Conservation (phyloP, 1,284 basidiomycete species). For the Ustilago tritici region DNA sequence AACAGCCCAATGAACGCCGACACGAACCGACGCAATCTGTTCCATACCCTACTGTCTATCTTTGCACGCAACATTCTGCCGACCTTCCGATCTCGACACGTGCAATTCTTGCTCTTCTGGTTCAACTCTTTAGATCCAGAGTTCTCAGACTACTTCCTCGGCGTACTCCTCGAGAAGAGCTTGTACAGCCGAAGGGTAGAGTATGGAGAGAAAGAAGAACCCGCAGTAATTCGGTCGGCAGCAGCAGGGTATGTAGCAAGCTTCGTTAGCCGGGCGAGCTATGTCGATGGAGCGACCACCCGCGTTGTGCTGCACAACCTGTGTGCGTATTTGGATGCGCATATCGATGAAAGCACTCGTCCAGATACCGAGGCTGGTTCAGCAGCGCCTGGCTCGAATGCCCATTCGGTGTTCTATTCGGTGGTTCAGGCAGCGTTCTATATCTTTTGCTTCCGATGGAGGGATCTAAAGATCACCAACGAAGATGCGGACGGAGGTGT, state of each 20-base stretch:
- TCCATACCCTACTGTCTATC: constrained; percentile 87
- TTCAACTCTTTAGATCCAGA: constrained; percentile 88
- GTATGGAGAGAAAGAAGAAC: constrained; percentile 46
- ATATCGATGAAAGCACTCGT: constrained; percentile 71
- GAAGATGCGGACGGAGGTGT: constrained; percentile 73
- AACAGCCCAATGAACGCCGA: constrained; percentile 45
- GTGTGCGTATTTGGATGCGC: constrained; percentile 83
- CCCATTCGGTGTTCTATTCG: constrained; percentile 82
- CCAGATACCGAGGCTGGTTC: constrained; percentile 52
- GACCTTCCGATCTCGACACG: constrained; percentile 96
- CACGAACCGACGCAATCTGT: constrained; percentile 70
- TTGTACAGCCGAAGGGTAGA: constrained; percentile 74
- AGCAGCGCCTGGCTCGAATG: constrained; percentile 49
- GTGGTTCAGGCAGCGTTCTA: constrained; percentile 92
- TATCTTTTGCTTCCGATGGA: constrained; percentile 98
- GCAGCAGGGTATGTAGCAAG: constrained; percentile 74
- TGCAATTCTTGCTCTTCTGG: constrained; percentile 97
- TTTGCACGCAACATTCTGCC: constrained; percentile 93
- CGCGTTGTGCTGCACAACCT: constrained; percentile 83
- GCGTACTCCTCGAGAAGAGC: constrained; percentile 88
- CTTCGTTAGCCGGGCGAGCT: constrained; percentile 90
- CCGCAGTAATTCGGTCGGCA: constrained; percentile 63
- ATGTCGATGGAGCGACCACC: constrained; percentile 82
- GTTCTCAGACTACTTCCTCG: constrained; percentile 92
- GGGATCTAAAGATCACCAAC: constrained; percentile 78